Evolutionary conservation across 2,329 filamentous ascomycete species (phyloP).

Genomic region (Fusarium sp.): DNA sequence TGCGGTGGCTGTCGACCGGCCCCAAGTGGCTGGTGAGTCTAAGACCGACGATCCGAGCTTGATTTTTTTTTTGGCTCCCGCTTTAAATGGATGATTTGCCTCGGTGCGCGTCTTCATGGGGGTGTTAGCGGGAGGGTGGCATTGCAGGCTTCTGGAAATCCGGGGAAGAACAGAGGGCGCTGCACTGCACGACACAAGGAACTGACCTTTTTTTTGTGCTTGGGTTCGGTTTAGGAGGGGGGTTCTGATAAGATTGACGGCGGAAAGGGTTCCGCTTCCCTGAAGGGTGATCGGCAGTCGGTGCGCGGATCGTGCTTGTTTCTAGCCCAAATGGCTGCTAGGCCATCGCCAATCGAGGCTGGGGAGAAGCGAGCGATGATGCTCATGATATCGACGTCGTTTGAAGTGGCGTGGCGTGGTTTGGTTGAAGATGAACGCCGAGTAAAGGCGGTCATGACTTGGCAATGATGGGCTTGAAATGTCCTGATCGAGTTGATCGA

Average conservation of each 20-base stretch:
- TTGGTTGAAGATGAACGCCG: not conserved
- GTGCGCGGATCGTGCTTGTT: slow-evolving; percentile 26
- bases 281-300: slow-evolving; percentile 29
- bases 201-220: not conserved
- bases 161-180: slow-evolving; percentile 21
- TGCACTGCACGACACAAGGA: not conserved
- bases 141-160: slow-evolving; percentile 41
- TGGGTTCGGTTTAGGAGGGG: not conserved
- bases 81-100: slow-evolving; percentile 18
- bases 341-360: slow-evolving; percentile 14
- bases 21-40: slow-evolving; percentile 35
- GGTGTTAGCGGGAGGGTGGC: slow-evolving; percentile 31
- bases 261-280: slow-evolving; percentile 31
- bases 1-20: slow-evolving; percentile 22
- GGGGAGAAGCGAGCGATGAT: slow-evolving; percentile 6
- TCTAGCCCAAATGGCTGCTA: not conserved
- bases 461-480: not conserved
- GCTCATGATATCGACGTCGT: slow-evolving; percentile 2
- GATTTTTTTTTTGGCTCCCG: slow-evolving; percentile 28
- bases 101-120: slow-evolving; percentile 26
- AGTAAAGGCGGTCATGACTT: not conserved
- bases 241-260: slow-evolving; percentile 11
- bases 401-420: not conserved
- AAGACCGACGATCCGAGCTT: slow-evolving; percentile 31
- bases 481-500: not conserved